Conservation (phyloP, 1,139 yeast species). For the Zhuliangozyma parablackwelliae region DNA sequence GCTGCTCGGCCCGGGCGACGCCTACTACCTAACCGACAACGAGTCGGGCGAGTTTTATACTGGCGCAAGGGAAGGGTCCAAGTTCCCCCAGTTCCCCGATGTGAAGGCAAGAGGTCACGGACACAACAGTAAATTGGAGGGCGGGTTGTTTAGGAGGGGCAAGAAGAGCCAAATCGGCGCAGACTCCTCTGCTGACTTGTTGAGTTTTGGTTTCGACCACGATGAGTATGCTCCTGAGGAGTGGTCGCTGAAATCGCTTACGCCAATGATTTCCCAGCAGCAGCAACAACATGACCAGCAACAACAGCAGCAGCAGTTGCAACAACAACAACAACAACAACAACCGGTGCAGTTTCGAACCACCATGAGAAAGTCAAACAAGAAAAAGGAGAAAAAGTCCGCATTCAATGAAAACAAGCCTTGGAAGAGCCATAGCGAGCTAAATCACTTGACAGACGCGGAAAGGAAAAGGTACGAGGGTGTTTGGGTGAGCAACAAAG, state of each 20-base stretch:
- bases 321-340: conserved; percentile 11
- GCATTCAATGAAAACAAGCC: conserved; percentile 86
- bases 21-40: conserved; percentile 11
- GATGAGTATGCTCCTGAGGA: not conserved
- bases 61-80: not conserved
- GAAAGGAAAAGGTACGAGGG: conserved; percentile 91
- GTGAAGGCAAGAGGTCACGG: conserved; percentile 9
- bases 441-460: conserved; percentile 55
- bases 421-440: conserved; percentile 82
- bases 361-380: conserved; percentile 63
- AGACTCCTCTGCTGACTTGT: too few relatives aligned
- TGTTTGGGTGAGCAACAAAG: conserved; percentile 86
- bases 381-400: conserved; percentile 36
- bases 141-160: conserved; percentile 7
- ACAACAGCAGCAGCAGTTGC: conserved; percentile 7
- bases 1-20: conserved; percentile 6
- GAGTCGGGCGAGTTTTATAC: conserved; percentile 4
- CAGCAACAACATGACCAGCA: not conserved
- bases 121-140: conserved; percentile 3
- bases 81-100: conserved; percentile 27
- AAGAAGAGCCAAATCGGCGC: conserved; percentile 11
- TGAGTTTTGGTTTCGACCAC: too few relatives aligned
- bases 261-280: not conserved
- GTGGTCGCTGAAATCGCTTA: not conserved
- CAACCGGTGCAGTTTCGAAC: conserved; percentile 49